A percentile compares a stretch with the other conserved stretches of the same genome.
phyloP scores from a whole-genome alignment of 225 moss, liverwort and hornwort species.

The Marchantia polymorpha region DNA sequence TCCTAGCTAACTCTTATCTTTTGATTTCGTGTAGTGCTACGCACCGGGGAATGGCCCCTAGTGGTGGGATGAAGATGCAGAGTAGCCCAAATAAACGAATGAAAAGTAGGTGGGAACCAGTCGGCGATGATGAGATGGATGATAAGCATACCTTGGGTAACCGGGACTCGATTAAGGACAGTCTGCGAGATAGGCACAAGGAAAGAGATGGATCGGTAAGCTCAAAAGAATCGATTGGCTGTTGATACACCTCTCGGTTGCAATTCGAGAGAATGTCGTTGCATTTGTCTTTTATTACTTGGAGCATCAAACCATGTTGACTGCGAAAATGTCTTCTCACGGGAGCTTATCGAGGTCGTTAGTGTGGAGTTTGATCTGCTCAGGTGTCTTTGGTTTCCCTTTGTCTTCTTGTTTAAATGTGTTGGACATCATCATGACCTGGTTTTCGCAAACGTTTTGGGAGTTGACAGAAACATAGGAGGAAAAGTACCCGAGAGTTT shows the following conservation, averaged over 20 bases:
- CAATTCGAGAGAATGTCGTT: not conserved
- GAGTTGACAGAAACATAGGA: not conserved
- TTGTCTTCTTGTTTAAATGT: not conserved
- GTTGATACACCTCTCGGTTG: not conserved
- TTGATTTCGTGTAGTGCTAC: slow-evolving; percentile 23
- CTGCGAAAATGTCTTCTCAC: too few relatives aligned
- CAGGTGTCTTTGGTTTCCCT: not conserved
- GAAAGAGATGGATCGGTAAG: slow-evolving; percentile 49
- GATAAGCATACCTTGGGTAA: slow-evolving; percentile 41
- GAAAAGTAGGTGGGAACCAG: slow-evolving; percentile 77
- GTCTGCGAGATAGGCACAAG: slow-evolving; percentile 43
- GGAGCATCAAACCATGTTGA: not conserved
- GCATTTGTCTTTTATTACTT: not conserved
- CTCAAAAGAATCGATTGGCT: not conserved
- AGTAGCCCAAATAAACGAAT: slow-evolving; percentile 49
- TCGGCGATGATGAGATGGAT: slow-evolving; percentile 47
- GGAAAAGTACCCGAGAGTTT: not conserved
- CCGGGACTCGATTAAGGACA: slow-evolving; percentile 38
- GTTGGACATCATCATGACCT: not conserved
- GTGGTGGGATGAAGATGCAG: slow-evolving; percentile 42
- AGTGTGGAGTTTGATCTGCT: not conserved
- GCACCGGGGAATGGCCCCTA: slow-evolving; percentile 36
- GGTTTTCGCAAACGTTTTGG: not conserved
- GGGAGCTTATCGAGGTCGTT: too few relatives aligned
- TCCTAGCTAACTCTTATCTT: too few relatives aligned